A percentile compares a stretch with the other conserved stretches of the same genome.
These are phyloP conservation scores for Kuraishia capsulata DNA, from an alignment of 805 yeast species.

Conservation along the genomic window DNA sequence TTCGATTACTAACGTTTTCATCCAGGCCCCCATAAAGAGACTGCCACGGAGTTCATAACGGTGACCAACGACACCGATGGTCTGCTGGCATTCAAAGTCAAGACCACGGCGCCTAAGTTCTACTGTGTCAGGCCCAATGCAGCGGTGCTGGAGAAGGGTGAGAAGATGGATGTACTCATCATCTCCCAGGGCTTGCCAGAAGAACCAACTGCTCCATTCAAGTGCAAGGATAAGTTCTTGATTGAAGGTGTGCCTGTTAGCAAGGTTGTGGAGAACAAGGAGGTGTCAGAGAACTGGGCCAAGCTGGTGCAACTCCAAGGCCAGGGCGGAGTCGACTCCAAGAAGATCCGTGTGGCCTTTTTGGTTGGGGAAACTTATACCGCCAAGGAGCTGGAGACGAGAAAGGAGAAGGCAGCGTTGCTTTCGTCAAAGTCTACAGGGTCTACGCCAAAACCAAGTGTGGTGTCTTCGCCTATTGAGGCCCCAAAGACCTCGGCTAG, in stretches of 20 bases:
- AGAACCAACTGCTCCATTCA: conserved; percentile 65
- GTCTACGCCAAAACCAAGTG: not conserved
- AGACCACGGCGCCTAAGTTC: conserved; percentile 94
- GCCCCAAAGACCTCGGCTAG: conserved; percentile 1
- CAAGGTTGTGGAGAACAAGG: conserved; percentile 39
- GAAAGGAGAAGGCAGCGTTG: conserved; percentile 2
- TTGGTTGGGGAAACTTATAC: conserved; percentile 2
- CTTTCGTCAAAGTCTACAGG: not conserved
- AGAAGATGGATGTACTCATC: conserved; percentile 62
- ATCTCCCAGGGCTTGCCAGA: conserved; percentile 76
- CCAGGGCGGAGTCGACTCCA: conserved; percentile 36
- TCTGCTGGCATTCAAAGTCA: conserved; percentile 83
- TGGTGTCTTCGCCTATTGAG: not conserved
- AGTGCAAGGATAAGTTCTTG: conserved; percentile 88
- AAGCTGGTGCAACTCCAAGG: conserved; percentile 23
- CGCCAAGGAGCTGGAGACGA: conserved; percentile 1
- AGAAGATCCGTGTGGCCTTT: conserved; percentile 9
- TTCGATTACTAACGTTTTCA: conserved; percentile 2
- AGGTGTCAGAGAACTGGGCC: conserved; percentile 68
- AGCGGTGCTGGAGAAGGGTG: conserved; percentile 39
- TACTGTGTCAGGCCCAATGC: conserved; percentile 6
- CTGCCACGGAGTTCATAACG: conserved; percentile 53
- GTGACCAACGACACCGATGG: conserved; percentile 51
- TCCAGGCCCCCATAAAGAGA: conserved; percentile 66
- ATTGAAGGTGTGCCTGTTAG: conserved; percentile 80